These are phyloP conservation scores for Amanita molliuscula DNA, from an alignment of 768 basidiomycete genomes.

Conservation along the genomic window DNA sequence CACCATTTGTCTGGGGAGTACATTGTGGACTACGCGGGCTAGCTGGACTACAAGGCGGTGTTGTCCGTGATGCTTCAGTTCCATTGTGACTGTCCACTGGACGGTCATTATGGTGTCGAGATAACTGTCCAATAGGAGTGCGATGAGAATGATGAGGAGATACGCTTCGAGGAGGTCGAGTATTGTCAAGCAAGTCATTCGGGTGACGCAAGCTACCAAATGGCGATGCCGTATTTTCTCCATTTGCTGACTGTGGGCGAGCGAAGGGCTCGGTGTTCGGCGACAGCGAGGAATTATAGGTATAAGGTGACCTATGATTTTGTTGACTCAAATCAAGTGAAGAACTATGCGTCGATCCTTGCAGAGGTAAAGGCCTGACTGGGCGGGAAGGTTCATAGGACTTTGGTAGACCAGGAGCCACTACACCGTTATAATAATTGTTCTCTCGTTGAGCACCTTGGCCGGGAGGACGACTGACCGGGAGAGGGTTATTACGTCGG, in stretches of 20 bases:
- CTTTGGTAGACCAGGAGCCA: slow-evolving; percentile 24
- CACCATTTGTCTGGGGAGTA: slow-evolving; percentile 10
- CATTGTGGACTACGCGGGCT: slow-evolving; percentile 38
- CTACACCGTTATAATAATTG: slow-evolving; percentile 3
- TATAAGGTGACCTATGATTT: slow-evolving; percentile 13
- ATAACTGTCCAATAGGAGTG: slow-evolving; percentile 11
- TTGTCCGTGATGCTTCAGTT: slow-evolving; percentile 31
- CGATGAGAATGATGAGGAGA: slow-evolving; percentile 26
- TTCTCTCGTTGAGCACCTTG: background rate
- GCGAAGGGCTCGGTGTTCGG: slow-evolving; percentile 48
- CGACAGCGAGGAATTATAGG: slow-evolving; percentile 21
- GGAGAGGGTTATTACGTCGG: slow-evolving; percentile 22
- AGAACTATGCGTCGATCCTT: slow-evolving; percentile 24
- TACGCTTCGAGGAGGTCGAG: slow-evolving; percentile 22
- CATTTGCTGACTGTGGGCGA: slow-evolving; percentile 56
- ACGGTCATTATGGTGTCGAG: slow-evolving; percentile 11
- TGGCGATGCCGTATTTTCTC: slow-evolving; percentile 33
- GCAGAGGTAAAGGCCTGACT: slow-evolving; percentile 29
- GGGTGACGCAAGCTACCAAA: slow-evolving; percentile 2
- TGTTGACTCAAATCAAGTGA: slow-evolving; percentile 22
- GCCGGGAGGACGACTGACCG: slow-evolving; percentile 18
- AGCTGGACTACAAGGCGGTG: slow-evolving; percentile 56
- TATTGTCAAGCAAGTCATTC: slow-evolving; percentile 3
- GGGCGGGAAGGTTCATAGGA: slow-evolving; percentile 31
- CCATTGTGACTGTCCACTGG: slow-evolving; percentile 27